Evolutionary conservation across 1,284 basidiomycete species (phyloP).

Genomic region (Kalmanozyma brasiliensis): DNA sequence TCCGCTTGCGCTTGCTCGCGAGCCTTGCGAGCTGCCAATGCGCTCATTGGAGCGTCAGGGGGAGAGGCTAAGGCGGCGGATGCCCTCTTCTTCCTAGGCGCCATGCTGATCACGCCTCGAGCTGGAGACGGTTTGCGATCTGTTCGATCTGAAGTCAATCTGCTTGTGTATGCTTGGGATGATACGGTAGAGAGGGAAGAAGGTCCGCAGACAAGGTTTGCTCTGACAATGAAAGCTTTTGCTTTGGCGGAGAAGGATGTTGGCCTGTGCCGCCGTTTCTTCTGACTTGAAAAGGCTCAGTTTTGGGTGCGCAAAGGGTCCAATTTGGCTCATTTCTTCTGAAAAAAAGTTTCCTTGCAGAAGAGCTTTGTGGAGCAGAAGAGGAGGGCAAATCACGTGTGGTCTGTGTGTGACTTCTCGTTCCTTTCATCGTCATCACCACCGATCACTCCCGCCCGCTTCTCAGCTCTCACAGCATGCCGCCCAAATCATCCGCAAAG

Average conservation of each 20-base stretch:
- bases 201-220: too few species aligned
- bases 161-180: too few species aligned
- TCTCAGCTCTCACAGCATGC: slow-evolving; percentile 16
- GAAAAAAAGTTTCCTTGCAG: slow-evolving; percentile 1
- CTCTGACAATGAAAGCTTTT: too few species aligned
- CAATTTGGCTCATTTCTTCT: slow-evolving; percentile 2
- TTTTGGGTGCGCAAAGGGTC: neutral
- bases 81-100: slow-evolving; percentile 11
- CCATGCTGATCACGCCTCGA: slow-evolving; percentile 11
- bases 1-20: slow-evolving; percentile 16
- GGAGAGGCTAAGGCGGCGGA: neutral
- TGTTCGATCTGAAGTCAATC: too few species aligned
- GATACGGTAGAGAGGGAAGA: too few species aligned
- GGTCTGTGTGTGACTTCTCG: neutral
- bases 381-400: slow-evolving; percentile 6
- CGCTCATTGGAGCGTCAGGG: slow-evolving; percentile 23
- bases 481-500: slow-evolving; percentile 32
- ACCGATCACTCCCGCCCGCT: neutral
- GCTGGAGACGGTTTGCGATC: neutral
- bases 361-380: neutral
- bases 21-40: slow-evolving; percentile 41
- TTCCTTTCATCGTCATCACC: neutral
- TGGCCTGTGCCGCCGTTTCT: slow-evolving; percentile 8
- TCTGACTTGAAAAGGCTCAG: neutral
- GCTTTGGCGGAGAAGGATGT: neutral